Conservation (phyloP, 805 yeast genomes). For the Yamadazyma insecticola region DNA sequence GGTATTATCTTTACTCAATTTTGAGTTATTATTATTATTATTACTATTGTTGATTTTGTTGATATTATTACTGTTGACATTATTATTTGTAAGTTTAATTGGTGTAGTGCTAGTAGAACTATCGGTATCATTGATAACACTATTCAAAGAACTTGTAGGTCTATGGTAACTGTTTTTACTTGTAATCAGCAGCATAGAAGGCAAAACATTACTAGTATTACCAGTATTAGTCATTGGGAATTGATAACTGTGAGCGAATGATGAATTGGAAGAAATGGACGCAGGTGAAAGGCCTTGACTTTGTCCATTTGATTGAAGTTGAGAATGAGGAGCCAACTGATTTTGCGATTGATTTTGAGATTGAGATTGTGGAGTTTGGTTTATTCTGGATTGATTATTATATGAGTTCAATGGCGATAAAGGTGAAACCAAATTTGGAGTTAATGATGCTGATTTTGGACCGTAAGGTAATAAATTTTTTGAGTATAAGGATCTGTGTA, state of each 20-base stretch:
- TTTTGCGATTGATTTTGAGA: slow-evolving; percentile 1
- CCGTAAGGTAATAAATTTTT: slow-evolving; percentile 7
- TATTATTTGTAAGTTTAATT: slow-evolving; percentile 1
- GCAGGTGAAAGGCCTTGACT: not conserved
- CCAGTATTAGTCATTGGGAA: not conserved
- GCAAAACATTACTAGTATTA: slow-evolving; percentile 5
- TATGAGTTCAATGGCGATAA: slow-evolving; percentile 38
- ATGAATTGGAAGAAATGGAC: slow-evolving; percentile 6
- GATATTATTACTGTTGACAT: slow-evolving; percentile 5
- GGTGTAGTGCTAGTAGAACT: slow-evolving; percentile 5
- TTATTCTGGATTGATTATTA: slow-evolving; percentile 14
- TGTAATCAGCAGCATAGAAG: slow-evolving; percentile 5
- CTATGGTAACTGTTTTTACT: slow-evolving; percentile 2
- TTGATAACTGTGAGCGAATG: slow-evolving; percentile 1
- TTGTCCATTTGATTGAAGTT: no score
- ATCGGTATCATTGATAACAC: slow-evolving; percentile 4
- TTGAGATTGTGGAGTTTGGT: slow-evolving; percentile 2
- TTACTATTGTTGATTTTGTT: no score
- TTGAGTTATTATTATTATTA: no score
- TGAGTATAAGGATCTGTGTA: slow-evolving; percentile 4
- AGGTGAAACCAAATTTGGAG: slow-evolving; percentile 32
- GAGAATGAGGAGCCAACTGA: no score
- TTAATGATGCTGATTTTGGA: slow-evolving; percentile 17
- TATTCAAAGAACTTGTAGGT: slow-evolving; percentile 5
- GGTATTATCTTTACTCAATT: slow-evolving; percentile 10